A percentile compares a stretch with the other conserved stretches of the same genome.
phyloP scores from a whole-genome alignment of 2,329 filamentous ascomycete species.

The Dactylellina drechsleri region DNA sequence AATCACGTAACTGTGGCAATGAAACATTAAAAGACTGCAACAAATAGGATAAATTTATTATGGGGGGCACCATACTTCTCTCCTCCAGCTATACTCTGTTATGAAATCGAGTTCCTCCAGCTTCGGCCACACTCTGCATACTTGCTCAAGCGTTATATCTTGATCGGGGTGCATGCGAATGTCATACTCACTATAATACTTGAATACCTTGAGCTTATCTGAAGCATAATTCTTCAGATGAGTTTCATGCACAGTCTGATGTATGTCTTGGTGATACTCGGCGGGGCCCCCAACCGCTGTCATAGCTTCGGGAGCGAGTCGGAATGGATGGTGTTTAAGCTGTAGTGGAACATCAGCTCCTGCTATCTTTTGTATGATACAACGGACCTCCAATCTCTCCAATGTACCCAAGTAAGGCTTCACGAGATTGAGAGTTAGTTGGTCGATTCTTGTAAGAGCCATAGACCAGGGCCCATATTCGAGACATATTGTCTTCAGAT shows the following conservation, averaged over 20 bases:
- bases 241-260: neutral
- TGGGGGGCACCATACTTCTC: constrained; percentile 13
- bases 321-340: constrained; percentile 21
- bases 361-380: neutral
- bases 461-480: constrained; percentile 20
- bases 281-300: neutral
- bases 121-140: constrained; percentile 17
- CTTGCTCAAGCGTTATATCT: constrained; percentile 22
- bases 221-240: neutral
- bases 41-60: neutral
- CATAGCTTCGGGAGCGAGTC: constrained; percentile 14
- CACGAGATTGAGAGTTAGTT: neutral
- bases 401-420: neutral
- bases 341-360: neutral
- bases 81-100: constrained; percentile 14
- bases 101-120: constrained; percentile 31
- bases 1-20: neutral
- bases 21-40: neutral
- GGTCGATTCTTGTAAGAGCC: constrained; percentile 14
- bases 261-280: neutral
- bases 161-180: neutral
- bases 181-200: constrained; percentile 21
- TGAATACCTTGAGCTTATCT: constrained; percentile 12
- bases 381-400: constrained; percentile 15
- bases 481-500: constrained; percentile 1